Evolutionary conservation across 495 filamentous ascomycete species (phyloP), one percentile per base, ranked within the genome.

Genomic region (Margaritispora aquatica): DNA sequence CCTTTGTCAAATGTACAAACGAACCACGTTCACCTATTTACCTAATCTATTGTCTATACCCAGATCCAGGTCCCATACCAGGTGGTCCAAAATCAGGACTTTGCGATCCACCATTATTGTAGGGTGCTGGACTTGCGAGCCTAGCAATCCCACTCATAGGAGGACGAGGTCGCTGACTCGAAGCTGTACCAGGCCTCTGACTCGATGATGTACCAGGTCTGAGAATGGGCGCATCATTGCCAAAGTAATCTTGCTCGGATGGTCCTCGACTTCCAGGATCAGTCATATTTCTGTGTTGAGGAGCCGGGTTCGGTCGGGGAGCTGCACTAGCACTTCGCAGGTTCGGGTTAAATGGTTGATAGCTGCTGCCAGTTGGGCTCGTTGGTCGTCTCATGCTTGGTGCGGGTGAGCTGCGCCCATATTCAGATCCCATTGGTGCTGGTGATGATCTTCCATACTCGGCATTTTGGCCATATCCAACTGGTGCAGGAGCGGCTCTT

Each of bases 221-320:
- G 9, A 49, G 53, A 2, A 53, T 55, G n/a, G 47, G 51, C 13
- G 46, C 52, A 27, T 34, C 48, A 11, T 59, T 53, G 20, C 20
- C 46, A 19, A 59, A 65, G 26, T 60, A 60, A 31, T 63, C 48
- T 26, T 34, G 54, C 19, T 26, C 53, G 27, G 29, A 26, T n/a
- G 53, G 60, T 7, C 65, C 56, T n/a, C 58, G 27, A 10, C 70
- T 68, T 50, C 74, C 70, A 8, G 79, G 79, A 10, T 75, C 77
- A 8, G 78, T 81, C 75, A 80, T 77, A 55, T 78, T 77, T 22
- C 79, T 63, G 49, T 75, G 70, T 19, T 75, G 79, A 17, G 64
- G 71, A 55, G 63, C 71, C 50, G 68, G 69, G 13, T 62, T 63
- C 4, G 58, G 71, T 49, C 21, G 73, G 73, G 29, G 69, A 54